phyloP scores from a whole-genome alignment of 169 alveolate species.

The Amoebophrya sp. region DNA sequence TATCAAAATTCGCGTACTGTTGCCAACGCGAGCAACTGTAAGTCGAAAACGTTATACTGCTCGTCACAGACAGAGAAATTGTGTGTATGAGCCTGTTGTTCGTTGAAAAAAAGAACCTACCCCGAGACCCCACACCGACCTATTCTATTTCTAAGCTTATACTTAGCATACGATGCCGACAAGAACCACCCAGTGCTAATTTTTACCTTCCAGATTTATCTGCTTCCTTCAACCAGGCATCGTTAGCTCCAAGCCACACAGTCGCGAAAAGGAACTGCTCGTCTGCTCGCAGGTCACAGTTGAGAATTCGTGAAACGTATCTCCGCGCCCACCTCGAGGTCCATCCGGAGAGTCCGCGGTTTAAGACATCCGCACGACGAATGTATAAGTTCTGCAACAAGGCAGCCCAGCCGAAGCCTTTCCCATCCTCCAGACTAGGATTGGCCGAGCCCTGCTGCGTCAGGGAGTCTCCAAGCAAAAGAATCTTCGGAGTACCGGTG shows the following conservation, averaged over 20 bases:
- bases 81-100: too few species aligned
- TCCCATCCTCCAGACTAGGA: too few species aligned
- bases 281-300: background rate
- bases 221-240: slow-evolving; percentile 13
- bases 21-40: too few species aligned
- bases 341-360: background rate
- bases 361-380: background rate
- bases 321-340: background rate
- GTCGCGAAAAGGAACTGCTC: background rate
- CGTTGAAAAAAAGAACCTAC: too few species aligned
- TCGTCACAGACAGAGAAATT: too few species aligned
- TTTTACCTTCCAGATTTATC: too few species aligned
- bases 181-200: too few species aligned
- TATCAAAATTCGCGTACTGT: too few species aligned
- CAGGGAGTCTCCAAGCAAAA: background rate
- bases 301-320: background rate
- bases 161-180: too few species aligned
- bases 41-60: too few species aligned
- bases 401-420: slow-evolving; percentile 1
- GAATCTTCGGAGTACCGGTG: background rate
- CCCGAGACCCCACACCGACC: too few species aligned
- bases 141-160: too few species aligned
- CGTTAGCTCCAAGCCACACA: slow-evolving; percentile 4
- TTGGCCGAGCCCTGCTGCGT: background rate
- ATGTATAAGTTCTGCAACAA: background rate